These are phyloP conservation scores for Coniophora puteana DNA, from an alignment of 1,284 basidiomycete genomes.

Conservation along the genomic window DNA sequence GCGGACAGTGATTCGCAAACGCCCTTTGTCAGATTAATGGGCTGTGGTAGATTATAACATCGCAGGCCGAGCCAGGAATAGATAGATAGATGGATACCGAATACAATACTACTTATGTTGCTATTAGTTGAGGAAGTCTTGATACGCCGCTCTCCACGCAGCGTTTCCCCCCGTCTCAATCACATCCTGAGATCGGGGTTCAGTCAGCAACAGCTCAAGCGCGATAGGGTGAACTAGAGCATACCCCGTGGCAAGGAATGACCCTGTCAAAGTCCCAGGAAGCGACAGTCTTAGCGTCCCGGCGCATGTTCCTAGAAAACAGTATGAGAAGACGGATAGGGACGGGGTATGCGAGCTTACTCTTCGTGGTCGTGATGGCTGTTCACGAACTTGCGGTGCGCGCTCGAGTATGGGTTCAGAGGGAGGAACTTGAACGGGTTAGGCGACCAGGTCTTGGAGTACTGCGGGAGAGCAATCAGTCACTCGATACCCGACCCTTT, in stretches of 20 bases:
- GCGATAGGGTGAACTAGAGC: conserved; percentile 16
- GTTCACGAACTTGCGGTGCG: conserved; percentile 56
- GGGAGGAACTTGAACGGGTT: conserved; percentile 45
- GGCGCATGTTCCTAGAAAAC: conserved; percentile 62
- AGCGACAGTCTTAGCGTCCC: conserved; percentile 67
- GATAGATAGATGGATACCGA: background rate
- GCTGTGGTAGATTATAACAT: too few relatives aligned
- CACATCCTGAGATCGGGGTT: conserved; percentile 52
- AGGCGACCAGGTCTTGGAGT: conserved; percentile 41
- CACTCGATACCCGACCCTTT: conserved; percentile 37
- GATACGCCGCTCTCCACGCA: conserved; percentile 56
- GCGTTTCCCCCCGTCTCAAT: conserved; percentile 74
- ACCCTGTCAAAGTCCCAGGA: conserved; percentile 87
- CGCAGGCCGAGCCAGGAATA: too few relatives aligned
- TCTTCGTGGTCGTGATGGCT: conserved; percentile 17
- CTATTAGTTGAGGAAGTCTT: conserved; percentile 24
- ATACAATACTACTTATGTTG: too few relatives aligned
- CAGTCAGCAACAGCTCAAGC: conserved; percentile 5
- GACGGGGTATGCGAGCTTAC: conserved; percentile 11
- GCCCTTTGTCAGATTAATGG: too few relatives aligned
- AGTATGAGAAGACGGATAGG: background rate
- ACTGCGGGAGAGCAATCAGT: background rate
- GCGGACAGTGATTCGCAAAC: too few relatives aligned
- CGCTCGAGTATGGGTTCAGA: conserved; percentile 55
- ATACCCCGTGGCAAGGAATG: conserved; percentile 90